These are phyloP conservation scores for Vaccinium corymbosum DNA, from an alignment of 148 eudicot species.

Conservation along the genomic window DNA sequence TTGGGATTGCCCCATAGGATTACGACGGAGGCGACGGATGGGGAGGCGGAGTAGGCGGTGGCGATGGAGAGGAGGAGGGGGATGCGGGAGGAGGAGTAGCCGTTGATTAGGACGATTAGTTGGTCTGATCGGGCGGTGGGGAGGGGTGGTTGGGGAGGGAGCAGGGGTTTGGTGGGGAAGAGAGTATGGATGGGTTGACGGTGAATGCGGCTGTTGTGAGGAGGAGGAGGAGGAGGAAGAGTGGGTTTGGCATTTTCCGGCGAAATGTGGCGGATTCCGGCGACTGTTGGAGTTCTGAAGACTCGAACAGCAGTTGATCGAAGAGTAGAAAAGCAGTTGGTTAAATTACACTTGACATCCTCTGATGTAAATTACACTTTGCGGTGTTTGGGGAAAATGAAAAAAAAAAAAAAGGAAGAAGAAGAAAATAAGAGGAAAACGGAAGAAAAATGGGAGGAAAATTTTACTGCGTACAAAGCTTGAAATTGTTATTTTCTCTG, in stretches of 20 bases:
- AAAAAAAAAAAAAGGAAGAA: too few species aligned
- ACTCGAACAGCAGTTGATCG: neutral
- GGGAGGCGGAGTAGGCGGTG: neutral
- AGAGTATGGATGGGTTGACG: neutral
- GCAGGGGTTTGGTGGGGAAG: conserved; percentile 1
- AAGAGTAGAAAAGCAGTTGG: neutral
- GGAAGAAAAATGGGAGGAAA: too few species aligned
- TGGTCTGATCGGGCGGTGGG: neutral
- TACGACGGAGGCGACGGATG: neutral
- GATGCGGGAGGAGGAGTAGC: neutral
- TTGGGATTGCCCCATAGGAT: neutral
- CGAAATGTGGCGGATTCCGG: neutral
- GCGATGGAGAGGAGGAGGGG: conserved; percentile 3
- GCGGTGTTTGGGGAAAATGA: too few species aligned
- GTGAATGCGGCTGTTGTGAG: neutral
- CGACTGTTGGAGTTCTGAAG: neutral
- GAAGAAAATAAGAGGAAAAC: too few species aligned
- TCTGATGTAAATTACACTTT: too few species aligned
- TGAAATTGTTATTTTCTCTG: too few species aligned
- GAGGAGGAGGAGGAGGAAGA: neutral
- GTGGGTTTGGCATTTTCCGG: neutral
- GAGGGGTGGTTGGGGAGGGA: neutral
- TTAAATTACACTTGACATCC: too few species aligned
- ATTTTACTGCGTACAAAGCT: too few species aligned
- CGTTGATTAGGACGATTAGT: neutral